Conservation (phyloP, 169 alveolate genomes). For the Cystoisospora suis region DNA sequence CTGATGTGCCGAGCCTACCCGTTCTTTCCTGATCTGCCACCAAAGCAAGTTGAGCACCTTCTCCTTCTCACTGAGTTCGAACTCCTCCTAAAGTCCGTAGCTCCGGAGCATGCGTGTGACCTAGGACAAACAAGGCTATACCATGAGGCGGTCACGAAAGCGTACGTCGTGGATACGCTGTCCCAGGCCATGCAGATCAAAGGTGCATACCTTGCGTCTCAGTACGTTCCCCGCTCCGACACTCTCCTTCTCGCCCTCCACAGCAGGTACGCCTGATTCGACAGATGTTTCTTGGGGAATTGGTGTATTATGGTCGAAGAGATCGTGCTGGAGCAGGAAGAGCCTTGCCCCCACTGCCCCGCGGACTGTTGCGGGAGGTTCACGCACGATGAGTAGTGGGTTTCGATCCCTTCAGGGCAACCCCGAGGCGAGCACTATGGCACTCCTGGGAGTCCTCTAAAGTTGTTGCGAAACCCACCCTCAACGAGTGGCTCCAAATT, state of each 20-base stretch:
- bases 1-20: constrained; percentile 23
- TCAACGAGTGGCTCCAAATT: background rate
- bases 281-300: no score
- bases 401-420: no score
- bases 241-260: background rate
- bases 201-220: background rate
- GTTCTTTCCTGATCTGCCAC: background rate
- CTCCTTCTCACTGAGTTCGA: constrained; percentile 28
- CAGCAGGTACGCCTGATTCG: background rate
- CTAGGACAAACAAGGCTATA: background rate
- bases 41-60: constrained; percentile 10
- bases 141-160: background rate
- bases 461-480: background rate
- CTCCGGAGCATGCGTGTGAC: background rate
- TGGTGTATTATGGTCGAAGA: no score
- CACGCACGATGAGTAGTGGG: no score
- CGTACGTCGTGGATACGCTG: background rate
- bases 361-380: no score
- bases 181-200: background rate
- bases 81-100: background rate
- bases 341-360: no score
- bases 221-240: constrained; percentile 10
- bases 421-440: background rate
- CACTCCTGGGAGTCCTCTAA: background rate
- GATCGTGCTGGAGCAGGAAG: no score